Evolutionary conservation across 441 rosid species (phyloP).

Genomic region (Rhodomyrtus psidioides): DNA sequence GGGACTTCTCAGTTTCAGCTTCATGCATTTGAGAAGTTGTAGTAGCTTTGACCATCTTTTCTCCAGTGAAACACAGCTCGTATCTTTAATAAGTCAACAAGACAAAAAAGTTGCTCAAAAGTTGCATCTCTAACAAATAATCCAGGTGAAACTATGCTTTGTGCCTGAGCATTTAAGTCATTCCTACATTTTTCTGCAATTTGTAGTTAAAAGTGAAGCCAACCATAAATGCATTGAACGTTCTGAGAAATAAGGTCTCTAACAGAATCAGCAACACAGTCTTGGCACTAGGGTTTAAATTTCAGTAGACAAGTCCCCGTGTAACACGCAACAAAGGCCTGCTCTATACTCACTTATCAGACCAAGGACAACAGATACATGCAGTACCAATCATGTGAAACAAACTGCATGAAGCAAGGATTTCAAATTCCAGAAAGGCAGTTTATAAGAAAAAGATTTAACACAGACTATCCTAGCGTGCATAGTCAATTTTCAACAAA

Average conservation of each 20-base stretch:
- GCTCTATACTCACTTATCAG: neutral
- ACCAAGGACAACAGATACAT: neutral
- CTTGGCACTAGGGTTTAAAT: neutral
- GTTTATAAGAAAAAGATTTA: neutral
- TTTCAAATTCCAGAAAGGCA: neutral
- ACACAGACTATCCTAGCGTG: neutral
- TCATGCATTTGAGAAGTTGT: constrained; percentile 44
- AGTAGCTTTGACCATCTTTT: constrained; percentile 65
- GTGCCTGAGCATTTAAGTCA: neutral
- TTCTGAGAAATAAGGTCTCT: neutral
- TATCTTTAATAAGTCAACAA: constrained; percentile 34
- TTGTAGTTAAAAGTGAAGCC: neutral
- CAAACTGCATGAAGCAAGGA: neutral
- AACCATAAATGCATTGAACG: neutral
- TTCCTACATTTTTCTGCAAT: neutral
- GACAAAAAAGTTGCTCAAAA: neutral
- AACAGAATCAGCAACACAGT: neutral
- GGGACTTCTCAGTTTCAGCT: constrained; percentile 51
- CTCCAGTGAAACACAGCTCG: constrained; percentile 86
- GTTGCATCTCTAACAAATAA: neutral
- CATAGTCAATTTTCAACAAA: neutral
- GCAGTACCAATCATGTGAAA: neutral
- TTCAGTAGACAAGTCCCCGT: neutral
- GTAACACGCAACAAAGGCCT: neutral
- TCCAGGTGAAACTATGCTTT: neutral